Evolutionary conservation across 1,139 yeast species (phyloP), one percentile per base, ranked within the genome.

Genomic region (Barnettozyma hawaiiensis): DNA sequence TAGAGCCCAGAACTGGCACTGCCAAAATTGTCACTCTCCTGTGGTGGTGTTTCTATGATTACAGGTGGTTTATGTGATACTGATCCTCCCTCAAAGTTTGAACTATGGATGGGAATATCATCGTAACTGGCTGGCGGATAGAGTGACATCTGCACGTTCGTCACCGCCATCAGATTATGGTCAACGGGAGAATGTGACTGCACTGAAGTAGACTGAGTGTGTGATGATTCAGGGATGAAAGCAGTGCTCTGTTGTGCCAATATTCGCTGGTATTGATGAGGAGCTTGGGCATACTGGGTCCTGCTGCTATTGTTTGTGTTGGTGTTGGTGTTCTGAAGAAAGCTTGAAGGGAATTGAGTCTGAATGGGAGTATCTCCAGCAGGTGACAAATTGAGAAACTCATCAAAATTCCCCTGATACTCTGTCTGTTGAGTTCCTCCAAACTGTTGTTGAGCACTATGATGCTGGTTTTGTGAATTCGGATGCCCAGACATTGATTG

Each of bases 1-100:
- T 35, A 37, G 15, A 31, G 26, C 24, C 35, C 37, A 16, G 22
- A 11, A 7, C 26, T 22, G 7, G 29, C 33, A 21, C 22, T 32
- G 21, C 6, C 24, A 14, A 21, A 32, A 8, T 9, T 35, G 31
- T 28, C 26, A 24, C 18, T 38, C 37, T 49, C 51, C 16, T 40
- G 45, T 3, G 53, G 50, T 2, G 53, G 52, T 3, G 52, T 46
- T 5, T 51, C 48, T 24, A 51, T 51, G 36, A 48, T 49, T 42
- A 47, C 37, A 3, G 52, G 49, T 3, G 53, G 47, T 24, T 45
- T 33, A 6, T 20, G 38, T 4, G 41, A 15, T 12, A 35, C 35
- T 5, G 28, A 18, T 16, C 12, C 21, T 16, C 12, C 21, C 21
- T 29, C 32, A 10, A 29, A 26, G 15, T 12, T 14, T 26, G 32